Evolutionary conservation across 1,284 basidiomycete genomes (phyloP), one percentile per base, ranked within the genome.

Genomic region (Rhodotorula sp.): DNA sequence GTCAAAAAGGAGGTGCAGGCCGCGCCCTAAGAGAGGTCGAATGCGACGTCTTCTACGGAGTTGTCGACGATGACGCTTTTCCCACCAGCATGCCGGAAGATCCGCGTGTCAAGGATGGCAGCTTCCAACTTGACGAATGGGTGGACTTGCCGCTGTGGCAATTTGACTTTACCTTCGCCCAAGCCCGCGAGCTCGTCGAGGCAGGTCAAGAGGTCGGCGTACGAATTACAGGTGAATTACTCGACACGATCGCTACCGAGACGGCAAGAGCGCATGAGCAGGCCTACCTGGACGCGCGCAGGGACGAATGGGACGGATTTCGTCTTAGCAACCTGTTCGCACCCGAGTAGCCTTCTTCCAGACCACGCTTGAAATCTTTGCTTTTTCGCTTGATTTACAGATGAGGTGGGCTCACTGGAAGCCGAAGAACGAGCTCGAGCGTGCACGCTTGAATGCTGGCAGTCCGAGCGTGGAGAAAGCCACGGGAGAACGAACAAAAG

Each of bases 111-210:
- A 6, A 0, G 1, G 15, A 28, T 23, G 66, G 60, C 2, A 57
- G 23, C 0, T 56, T 56, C 47, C 1, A 26, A 10, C 15, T 67
- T 18, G 23, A 19, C 15, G 52, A 47, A 5, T 3, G 3, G 1
- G 62, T 52, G 66, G 1, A 15, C 15, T 54, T 56, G 6, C 45
- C 60, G 16, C 1, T 1, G 1, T 67, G 66, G 66, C 60, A 60
- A 18, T 31, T 6, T 3, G 34, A 16, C 8, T 67, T 67, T 16
- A 18, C 47, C 4, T 10, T 23, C 15, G 47, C 49, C 5, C 28
- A 67, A n/a, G 66, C 66, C 23, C 28, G 47, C n/a, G 55, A 62
- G 15, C 38, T 67, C 19, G n/a, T 67, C n/a, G 8, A 2, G 1
- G 34, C 34, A 1, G 66, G 47, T 3, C 18, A 31, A 1, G 28